Evolutionary conservation across 2,329 filamentous ascomycete genomes (phyloP), one percentile per base, ranked within the genome.

Genomic region (Zymoseptoria crescenta): DNA sequence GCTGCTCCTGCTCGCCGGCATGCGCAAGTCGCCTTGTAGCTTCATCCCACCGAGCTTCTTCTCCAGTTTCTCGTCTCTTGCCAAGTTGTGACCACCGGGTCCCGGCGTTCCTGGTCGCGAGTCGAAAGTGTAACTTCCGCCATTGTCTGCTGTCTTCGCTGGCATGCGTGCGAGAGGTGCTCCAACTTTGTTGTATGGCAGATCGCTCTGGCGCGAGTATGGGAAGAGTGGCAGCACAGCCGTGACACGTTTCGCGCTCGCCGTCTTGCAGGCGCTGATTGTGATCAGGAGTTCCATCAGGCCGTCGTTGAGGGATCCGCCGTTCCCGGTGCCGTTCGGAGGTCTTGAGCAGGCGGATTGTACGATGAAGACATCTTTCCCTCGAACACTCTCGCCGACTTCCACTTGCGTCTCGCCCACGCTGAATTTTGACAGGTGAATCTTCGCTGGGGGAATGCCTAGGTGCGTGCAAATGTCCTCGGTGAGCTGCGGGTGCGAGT

Each of bases 321-420:
- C 90, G 69, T 88, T 89, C 64, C 91, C 91, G 67, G 90, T 90
- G 67, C 91, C 91, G 50, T 54, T 56, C 20, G 53, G 57, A 10
- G 62, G 54, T 28, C 55, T 54, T 41, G 63, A 65, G 64, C 64
- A 66, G 24, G 64, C 64, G 49, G 91, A 94, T 76, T 97, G 93
- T 70, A 99, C 91, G 73, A 97, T 96, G 79, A 95, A 99, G 74
- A 96, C 94, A 84, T 99, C 94, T 75, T 99, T 99, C 68, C 90
- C 94, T 68, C 94, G 88, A 55, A 99, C 94, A 13, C 91, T 96
- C 76, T 99, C 94, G 74, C 92, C 84, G 71, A 99, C 96, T 76
- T 97, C 94, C 64, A 96, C 93, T 57, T 93, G 86, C 67, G 89
- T 96, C 79, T 97, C 94, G 67, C 94, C 94, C 56, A 94, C 91